phyloP scores from a whole-genome alignment of 306 rosid genomes.

The Lotus japonicus region DNA sequence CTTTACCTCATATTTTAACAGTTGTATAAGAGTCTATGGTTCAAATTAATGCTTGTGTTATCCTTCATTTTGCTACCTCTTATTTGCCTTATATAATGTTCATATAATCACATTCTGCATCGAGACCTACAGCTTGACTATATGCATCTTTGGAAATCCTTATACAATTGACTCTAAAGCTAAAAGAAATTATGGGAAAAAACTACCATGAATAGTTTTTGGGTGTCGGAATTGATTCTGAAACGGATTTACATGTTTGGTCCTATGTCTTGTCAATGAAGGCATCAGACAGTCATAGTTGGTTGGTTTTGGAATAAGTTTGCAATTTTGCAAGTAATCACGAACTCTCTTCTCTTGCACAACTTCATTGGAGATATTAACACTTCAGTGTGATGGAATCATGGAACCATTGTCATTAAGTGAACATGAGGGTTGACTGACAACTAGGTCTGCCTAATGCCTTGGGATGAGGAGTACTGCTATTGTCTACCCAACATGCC shows the following conservation, averaged over 20 bases:
- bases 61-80: too few species aligned
- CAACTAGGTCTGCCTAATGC: conserved; percentile 39
- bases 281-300: conserved; percentile 1
- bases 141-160: too few species aligned
- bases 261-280: conserved; percentile 12
- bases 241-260: neutral
- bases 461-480: conserved; percentile 21
- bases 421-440: conserved; percentile 22
- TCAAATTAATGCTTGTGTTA: too few species aligned
- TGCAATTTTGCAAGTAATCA: conserved; percentile 2
- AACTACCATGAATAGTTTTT: too few species aligned
- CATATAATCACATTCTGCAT: too few species aligned
- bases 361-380: conserved; percentile 2
- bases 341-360: neutral
- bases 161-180: too few species aligned
- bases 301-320: conserved; percentile 21
- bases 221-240: neutral
- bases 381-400: neutral
- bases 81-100: too few species aligned
- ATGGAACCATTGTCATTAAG: conserved; percentile 19
- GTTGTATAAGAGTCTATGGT: too few species aligned
- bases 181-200: too few species aligned
- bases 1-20: too few species aligned
- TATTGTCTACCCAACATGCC: conserved; percentile 39
- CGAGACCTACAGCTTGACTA: too few species aligned